phyloP scores from a whole-genome alignment of 495 filamentous ascomycete species.

The Aspergillus sclerotioniger region DNA sequence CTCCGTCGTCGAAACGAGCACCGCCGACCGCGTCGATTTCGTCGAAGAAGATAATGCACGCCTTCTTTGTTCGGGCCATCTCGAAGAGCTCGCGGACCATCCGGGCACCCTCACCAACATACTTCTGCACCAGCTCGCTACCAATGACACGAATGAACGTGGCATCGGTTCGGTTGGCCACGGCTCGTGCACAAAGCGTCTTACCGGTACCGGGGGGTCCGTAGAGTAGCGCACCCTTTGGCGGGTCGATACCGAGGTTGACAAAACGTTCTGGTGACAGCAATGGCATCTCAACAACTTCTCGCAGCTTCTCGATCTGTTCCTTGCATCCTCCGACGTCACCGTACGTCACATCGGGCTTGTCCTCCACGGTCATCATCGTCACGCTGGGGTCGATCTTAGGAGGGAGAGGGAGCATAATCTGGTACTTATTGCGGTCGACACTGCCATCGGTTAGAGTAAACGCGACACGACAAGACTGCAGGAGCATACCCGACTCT shows the following conservation, averaged over 20 bases:
- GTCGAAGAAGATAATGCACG: conserved; percentile 99
- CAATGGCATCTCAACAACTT: conserved; percentile 97
- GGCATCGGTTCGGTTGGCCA: conserved; percentile 95
- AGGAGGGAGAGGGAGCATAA: conserved; percentile 91
- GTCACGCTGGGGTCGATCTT: conserved; percentile 99
- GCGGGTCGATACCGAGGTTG: conserved; percentile 95
- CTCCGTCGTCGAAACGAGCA: conserved; percentile 97
- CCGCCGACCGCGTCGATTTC: conserved; percentile 98
- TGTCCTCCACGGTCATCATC: conserved; percentile 99
- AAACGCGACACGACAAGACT: not conserved
- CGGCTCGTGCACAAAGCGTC: conserved; percentile 94
- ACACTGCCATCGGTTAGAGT: conserved; percentile 54
- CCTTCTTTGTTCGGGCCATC: conserved; percentile 99
- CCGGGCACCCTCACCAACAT: conserved; percentile 93
- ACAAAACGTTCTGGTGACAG: conserved; percentile 96
- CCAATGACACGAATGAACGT: conserved; percentile 99
- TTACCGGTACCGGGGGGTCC: conserved; percentile 97
- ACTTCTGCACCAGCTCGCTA: conserved; percentile 96
- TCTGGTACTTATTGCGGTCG: conserved; percentile 98
- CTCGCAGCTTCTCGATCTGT: conserved; percentile 97
- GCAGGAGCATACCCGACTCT: conserved; percentile 67
- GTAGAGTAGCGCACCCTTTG: conserved; percentile 95
- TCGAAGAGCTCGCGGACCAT: conserved; percentile 99
- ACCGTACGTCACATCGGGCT: conserved; percentile 98
- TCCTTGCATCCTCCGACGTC: conserved; percentile 99